These are phyloP conservation scores for Cystobasidium ongulense DNA, from an alignment of 768 basidiomycete species.

Conservation along the genomic window DNA sequence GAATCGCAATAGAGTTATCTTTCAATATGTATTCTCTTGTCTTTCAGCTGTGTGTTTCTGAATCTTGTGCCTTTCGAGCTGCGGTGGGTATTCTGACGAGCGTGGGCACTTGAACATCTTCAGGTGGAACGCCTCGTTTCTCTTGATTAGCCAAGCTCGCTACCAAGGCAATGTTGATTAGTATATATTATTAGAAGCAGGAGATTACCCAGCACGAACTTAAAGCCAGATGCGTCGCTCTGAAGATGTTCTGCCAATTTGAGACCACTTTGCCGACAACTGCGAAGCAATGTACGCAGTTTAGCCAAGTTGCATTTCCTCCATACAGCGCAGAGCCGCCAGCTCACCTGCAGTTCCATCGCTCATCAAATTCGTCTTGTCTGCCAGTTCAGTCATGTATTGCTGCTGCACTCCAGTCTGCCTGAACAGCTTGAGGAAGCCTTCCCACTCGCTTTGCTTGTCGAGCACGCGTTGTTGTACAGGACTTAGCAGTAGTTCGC, in stretches of 20 bases:
- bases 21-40: too few species aligned
- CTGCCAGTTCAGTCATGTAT: constrained; percentile 25
- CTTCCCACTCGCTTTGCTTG: constrained; percentile 37
- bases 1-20: too few species aligned
- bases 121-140: background rate
- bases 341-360: constrained; percentile 35
- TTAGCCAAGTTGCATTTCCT: background rate
- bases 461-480: constrained; percentile 32
- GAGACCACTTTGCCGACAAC: constrained; percentile 39
- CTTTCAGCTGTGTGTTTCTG: background rate
- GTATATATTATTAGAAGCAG: background rate
- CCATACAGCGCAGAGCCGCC: background rate
- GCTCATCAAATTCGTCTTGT: constrained; percentile 32
- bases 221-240: constrained; percentile 36
- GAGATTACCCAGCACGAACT: constrained; percentile 6
- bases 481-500: background rate
- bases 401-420: constrained; percentile 27
- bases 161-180: background rate
- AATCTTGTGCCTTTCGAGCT: background rate
- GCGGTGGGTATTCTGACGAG: constrained; percentile 22
- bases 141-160: constrained; percentile 12
- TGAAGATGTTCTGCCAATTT: constrained; percentile 41
- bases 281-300: background rate
- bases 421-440: constrained; percentile 28
- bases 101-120: background rate